A percentile compares a stretch with the other conserved stretches of the same genome.
Evolutionary conservation across 129 eudicot genomes (phyloP).

Genomic region (Chrysanthemum lavandulifolium): DNA sequence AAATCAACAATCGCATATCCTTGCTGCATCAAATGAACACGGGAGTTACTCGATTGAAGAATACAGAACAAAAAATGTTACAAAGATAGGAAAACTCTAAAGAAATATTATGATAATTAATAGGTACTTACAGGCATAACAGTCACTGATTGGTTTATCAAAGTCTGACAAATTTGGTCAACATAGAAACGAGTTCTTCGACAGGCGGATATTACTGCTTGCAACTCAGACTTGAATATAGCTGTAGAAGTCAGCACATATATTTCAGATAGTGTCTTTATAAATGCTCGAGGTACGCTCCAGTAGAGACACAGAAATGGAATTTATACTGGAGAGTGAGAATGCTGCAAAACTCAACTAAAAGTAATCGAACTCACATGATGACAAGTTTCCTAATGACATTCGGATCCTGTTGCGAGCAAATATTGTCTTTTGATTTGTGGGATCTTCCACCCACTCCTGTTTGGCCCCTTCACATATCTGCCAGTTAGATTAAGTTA

Average conservation of each 20-base stretch:
- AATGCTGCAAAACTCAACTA: too few relatives aligned
- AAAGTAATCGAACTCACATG: slow-evolving; percentile 46
- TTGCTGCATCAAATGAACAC: slow-evolving; percentile 50
- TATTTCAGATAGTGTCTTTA: background rate
- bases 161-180: slow-evolving; percentile 47
- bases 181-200: slow-evolving; percentile 70
- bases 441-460: slow-evolving; percentile 98
- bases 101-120: too few relatives aligned
- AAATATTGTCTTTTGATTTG: slow-evolving; percentile 65
- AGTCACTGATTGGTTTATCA: slow-evolving; percentile 61
- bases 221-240: slow-evolving; percentile 63
- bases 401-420: slow-evolving; percentile 85
- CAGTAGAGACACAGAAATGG: background rate
- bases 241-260: slow-evolving; percentile 37
- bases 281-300: slow-evolving; percentile 1
- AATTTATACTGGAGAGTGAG: background rate
- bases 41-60: slow-evolving; percentile 2
- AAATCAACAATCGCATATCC: slow-evolving; percentile 77
- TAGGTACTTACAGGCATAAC: slow-evolving; percentile 65
- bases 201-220: slow-evolving; percentile 57
- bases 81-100: too few relatives aligned
- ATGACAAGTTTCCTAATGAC: slow-evolving; percentile 43
- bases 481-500: slow-evolving; percentile 25
- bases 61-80: too few relatives aligned
- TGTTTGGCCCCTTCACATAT: slow-evolving; percentile 62